Percentiles rank a stretch among this genome's conserved stretches.
Evolutionary conservation across 2,329 filamentous ascomycete species (phyloP).

Genomic region (Hypoxylon sp.): DNA sequence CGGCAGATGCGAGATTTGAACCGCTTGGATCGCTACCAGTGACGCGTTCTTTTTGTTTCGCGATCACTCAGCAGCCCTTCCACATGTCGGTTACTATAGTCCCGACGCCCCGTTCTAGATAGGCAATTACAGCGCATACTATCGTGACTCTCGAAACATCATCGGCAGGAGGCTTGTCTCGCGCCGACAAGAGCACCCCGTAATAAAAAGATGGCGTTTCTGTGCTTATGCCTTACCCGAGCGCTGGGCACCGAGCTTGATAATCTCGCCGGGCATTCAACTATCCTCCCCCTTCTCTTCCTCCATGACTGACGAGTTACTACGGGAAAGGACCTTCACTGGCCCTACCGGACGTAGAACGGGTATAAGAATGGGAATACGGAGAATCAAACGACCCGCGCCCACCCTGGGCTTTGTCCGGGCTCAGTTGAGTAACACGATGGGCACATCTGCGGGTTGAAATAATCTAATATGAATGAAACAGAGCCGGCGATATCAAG

Average conservation of each 20-base stretch:
- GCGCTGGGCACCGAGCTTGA: background rate
- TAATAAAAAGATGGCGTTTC: background rate
- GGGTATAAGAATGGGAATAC: background rate
- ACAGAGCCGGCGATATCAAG: background rate
- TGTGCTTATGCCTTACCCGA: conserved; percentile 11
- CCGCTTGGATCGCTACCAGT: background rate
- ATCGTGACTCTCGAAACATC: background rate
- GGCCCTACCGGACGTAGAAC: conserved; percentile 17
- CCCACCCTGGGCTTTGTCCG: background rate
- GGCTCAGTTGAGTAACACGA: background rate
- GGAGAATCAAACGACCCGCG: background rate
- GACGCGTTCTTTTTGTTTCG: conserved; percentile 12
- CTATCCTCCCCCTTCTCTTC: background rate
- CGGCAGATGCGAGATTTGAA: conserved; percentile 19
- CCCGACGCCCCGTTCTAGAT: background rate
- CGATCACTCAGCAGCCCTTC: background rate
- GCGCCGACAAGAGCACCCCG: background rate
- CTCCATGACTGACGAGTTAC: background rate
- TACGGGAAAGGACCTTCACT: background rate
- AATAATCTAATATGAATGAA: background rate
- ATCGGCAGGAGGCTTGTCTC: background rate
- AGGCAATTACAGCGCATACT: background rate
- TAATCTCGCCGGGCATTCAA: background rate
- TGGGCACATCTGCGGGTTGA: background rate
- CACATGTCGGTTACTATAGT: conserved; percentile 4